These are phyloP conservation scores for Botrytis elliptica DNA, from an alignment of 2,329 filamentous ascomycete species.

Conservation along the genomic window DNA sequence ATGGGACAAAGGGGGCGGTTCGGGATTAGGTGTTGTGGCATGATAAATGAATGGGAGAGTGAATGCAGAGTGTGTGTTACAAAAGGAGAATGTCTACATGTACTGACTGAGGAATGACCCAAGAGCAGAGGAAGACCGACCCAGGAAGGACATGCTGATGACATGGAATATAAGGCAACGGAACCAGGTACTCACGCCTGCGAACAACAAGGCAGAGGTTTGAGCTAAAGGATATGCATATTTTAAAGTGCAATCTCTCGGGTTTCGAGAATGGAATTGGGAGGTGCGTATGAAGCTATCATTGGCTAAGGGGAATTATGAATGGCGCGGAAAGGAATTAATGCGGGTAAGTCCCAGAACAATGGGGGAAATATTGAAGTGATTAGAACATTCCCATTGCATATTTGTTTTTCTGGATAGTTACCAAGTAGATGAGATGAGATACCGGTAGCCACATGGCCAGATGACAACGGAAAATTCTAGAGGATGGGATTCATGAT, in stretches of 20 bases:
- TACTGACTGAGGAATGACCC: constrained; percentile 10
- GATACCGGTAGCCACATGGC: constrained; percentile 11
- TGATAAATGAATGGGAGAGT: not conserved
- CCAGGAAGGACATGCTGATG: constrained; percentile 15
- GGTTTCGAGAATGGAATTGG: constrained; percentile 16
- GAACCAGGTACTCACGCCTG: constrained; percentile 14
- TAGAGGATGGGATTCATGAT: not conserved
- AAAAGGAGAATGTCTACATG: not conserved
- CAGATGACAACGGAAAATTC: not conserved
- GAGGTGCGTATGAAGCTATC: not conserved
- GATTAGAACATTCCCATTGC: not conserved
- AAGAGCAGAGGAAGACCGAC: constrained; percentile 6
- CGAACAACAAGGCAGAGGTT: not conserved
- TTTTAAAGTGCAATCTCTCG: constrained; percentile 18
- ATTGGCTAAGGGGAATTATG: constrained; percentile 1
- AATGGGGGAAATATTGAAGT: constrained; percentile 1
- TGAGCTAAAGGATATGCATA: constrained; percentile 3
- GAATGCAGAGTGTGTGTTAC: not conserved
- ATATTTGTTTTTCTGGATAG: not conserved
- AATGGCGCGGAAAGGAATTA: not conserved
- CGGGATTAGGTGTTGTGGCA: constrained; percentile 5
- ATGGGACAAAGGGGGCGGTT: constrained; percentile 8
- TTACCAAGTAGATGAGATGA: constrained; percentile 2
- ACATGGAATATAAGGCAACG: constrained; percentile 19
- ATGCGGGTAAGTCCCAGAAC: not conserved